Evolutionary conservation across 2,329 filamentous ascomycete genomes (phyloP), one percentile per base, ranked within the genome.

Genomic region (Neonectria ditissima): DNA sequence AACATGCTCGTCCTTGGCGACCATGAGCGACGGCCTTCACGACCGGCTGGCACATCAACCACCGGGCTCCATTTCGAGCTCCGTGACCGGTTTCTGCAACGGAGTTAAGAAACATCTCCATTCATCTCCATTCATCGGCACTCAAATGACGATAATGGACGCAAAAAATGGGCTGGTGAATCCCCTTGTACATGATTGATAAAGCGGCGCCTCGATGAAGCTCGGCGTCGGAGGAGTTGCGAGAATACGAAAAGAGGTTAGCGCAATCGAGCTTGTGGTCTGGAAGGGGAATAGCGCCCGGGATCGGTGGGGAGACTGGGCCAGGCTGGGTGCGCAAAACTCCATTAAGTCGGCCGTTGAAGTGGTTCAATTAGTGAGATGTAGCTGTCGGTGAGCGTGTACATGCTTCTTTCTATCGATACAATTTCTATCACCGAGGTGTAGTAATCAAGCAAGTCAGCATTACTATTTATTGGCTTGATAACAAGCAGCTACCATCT

Each of bases 221-320:
- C 37, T 56, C 37, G 50, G 51, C 9, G 28, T 11, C 30, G 16
- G 45, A 18, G 58, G 30, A 50, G 26, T 20, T 24, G 43, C 11
- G 14, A 41, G 20, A 44, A 60, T 65, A 66, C 61, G 62, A 65
- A 52, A 28, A 4, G 7, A 18, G 65, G 62, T 59, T 65, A 59
- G 58, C 11, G 16, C n/a, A 20, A 43, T 14, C 3, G 32, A 24
- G 26, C 2, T 24, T 2, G 9, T 16, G 28, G 22, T 28, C 45
- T 2, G 34, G 39, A 32, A 8, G 11, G 51, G 59, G 18, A n/a
- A 34, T 48, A 48, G 57, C 51, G 41, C 9, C 5, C 13, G 18
- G n/a, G 18, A 13, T 7, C 32, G 30, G 32, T 37, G 34, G 50
- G 13, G 45, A 20, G 10, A 10, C 26, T n/a, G 26, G 26, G 18